Evolutionary conservation across 768 basidiomycete genomes (phyloP), one percentile per base, ranked within the genome.

Genomic region (Hygrocybe punicea): DNA sequence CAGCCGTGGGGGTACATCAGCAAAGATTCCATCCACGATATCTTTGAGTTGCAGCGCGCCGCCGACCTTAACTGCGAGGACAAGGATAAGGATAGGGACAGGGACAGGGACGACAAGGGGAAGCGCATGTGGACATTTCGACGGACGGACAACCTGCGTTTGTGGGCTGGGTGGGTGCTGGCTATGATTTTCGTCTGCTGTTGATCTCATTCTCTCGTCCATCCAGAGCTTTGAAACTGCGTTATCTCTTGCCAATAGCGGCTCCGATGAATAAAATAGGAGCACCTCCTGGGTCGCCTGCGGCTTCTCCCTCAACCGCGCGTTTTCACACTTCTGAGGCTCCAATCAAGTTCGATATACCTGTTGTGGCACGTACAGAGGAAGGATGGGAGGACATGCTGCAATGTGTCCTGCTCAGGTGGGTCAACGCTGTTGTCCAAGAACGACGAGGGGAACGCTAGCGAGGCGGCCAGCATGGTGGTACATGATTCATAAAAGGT

Each of bases 1-100:
- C 84, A 87, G 61, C 90, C 91, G 0, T 96, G 92, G 91, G 93
- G 93, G 0, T 95, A 86, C 70, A 87, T 95, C 56, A 88, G 81
- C 58, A 72, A 78, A 44, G 84, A 87, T 56, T 82, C 84, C 2
- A 84, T 96, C 16, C 93, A 95, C 63, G 90, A 92, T 64, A 84
- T 95, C 46, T 69, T 84, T 17, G 76, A 80, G 2, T 80, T 91
- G 14, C 89, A 91, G 66, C 73, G 71, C 53, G 77, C 78, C 0
- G 55, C 44, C 21, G 55, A 23, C 6, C 9, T 6, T n/a, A 19
- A 40, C 16, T 11, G 7, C 16, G 75, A 74, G 6, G 67, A 71
- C 11, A n/a, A n/a, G n/a, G n/a, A n/a, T n/a, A n/a, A n/a, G n/a
- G 70, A 67, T 3, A 75, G 77, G 42, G 70, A 64, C 11, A 65